Percentiles rank a stretch among this genome's conserved stretches.
Conservation (phyloP, 345 rosid species). For the Psidium guajava region DNA sequence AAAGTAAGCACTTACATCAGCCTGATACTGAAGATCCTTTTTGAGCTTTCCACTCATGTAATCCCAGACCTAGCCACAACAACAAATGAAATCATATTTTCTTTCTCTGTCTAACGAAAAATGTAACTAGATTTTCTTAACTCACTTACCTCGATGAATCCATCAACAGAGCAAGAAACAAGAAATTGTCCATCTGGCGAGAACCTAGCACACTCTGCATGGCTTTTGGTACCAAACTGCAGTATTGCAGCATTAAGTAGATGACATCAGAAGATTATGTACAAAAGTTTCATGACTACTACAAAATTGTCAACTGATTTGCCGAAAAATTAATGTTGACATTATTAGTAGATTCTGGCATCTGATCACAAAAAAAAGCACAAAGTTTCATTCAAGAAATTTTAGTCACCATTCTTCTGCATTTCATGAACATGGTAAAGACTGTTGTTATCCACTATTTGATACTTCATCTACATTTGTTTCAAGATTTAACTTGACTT, state of each 20-base stretch:
- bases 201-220: constrained; percentile 91
- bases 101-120: background rate
- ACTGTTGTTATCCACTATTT: background rate
- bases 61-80: constrained; percentile 75
- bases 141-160: constrained; percentile 77
- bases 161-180: constrained; percentile 91
- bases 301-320: background rate
- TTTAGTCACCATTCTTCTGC: background rate
- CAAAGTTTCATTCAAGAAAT: background rate
- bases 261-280: background rate
- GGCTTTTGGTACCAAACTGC: constrained; percentile 93
- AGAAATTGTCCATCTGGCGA: constrained; percentile 99
- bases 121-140: background rate
- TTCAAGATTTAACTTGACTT: background rate
- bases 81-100: constrained; percentile 1
- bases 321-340: background rate
- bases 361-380: too few species aligned
- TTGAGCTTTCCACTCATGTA: constrained; percentile 93
- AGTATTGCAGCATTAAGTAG: constrained; percentile 4
- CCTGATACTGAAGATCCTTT: constrained; percentile 97
- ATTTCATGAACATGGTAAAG: background rate
- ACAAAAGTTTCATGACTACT: background rate
- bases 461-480: background rate
- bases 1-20: constrained; percentile 50
- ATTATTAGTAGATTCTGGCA: too few species aligned